Conservation (phyloP, 2,329 filamentous ascomycete genomes). For the Colletotrichum spaethianum region DNA sequence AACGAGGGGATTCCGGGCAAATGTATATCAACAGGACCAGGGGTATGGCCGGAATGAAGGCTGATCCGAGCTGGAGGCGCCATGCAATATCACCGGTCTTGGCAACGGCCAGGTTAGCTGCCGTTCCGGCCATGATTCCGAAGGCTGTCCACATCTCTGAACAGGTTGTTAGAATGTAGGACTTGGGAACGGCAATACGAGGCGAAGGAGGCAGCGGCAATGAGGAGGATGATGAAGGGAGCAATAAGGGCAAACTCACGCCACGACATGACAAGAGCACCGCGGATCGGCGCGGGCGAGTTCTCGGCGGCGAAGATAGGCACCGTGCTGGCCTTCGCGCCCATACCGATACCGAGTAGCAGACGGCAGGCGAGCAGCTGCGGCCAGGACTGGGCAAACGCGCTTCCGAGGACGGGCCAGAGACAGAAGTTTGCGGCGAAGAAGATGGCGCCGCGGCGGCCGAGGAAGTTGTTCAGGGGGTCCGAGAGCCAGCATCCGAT, state of each 20-base stretch:
- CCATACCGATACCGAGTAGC: slow-evolving; percentile 83
- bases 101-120: slow-evolving; percentile 69
- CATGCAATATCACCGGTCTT: slow-evolving; percentile 66
- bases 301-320: slow-evolving; percentile 85
- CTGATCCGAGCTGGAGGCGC: slow-evolving; percentile 73
- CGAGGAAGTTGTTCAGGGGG: slow-evolving; percentile 74
- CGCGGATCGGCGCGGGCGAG: slow-evolving; percentile 77
- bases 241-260: background rate
- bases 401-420: slow-evolving; percentile 78
- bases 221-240: no score
- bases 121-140: slow-evolving; percentile 65
- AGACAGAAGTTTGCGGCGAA: slow-evolving; percentile 81
- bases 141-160: slow-evolving; percentile 79
- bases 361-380: slow-evolving; percentile 80
- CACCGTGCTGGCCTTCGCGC: slow-evolving; percentile 78
- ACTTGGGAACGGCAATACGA: no score
- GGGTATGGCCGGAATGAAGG: slow-evolving; percentile 71
- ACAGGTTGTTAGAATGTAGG: slow-evolving; percentile 62
- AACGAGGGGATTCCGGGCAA: slow-evolving; percentile 76
- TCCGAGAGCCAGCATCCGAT: slow-evolving; percentile 82
- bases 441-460: slow-evolving; percentile 77
- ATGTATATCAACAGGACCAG: slow-evolving; percentile 69
- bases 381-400: slow-evolving; percentile 79
- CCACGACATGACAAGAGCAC: slow-evolving; percentile 65
- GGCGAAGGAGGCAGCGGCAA: background rate